Percentiles rank a stretch among this genome's conserved stretches.
These are phyloP conservation scores for Macrolepiota albuminosa DNA, from an alignment of 768 basidiomycete species.

Conservation along the genomic window DNA sequence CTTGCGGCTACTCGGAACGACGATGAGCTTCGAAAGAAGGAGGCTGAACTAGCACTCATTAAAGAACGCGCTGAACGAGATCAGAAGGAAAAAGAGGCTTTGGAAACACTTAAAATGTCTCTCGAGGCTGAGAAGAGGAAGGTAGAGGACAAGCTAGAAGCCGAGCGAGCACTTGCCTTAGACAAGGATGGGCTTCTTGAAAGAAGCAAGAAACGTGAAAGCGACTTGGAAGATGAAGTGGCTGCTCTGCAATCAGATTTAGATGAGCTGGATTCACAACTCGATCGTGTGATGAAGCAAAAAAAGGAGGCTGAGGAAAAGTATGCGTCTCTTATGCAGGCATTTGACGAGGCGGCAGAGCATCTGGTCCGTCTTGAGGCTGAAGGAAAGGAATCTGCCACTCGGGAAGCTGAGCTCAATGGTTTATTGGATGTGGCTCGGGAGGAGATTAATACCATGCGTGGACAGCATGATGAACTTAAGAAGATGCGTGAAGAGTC, in stretches of 20 bases:
- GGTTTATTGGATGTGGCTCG: constrained; percentile 55
- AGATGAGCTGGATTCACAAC: constrained; percentile 79
- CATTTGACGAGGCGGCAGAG: constrained; percentile 82
- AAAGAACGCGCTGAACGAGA: constrained; percentile 88
- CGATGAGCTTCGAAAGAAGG: constrained; percentile 86
- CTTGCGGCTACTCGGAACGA: constrained; percentile 91
- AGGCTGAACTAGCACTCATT: constrained; percentile 72
- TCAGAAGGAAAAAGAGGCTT: constrained; percentile 68
- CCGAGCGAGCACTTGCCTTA: constrained; percentile 70
- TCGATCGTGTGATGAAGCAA: constrained; percentile 71
- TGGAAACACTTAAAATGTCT: constrained; percentile 78
- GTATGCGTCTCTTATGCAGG: constrained; percentile 60
- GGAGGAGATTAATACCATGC: constrained; percentile 53
- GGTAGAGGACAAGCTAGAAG: constrained; percentile 77
- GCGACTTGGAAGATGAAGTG: constrained; percentile 83
- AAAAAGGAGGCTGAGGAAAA: constrained; percentile 82
- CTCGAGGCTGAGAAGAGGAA: constrained; percentile 81
- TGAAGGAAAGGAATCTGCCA: constrained; percentile 65
- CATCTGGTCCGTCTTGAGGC: constrained; percentile 79
- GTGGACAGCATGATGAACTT: constrained; percentile 55
- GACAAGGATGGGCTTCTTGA: constrained; percentile 85
- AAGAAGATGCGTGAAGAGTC: constrained; percentile 66
- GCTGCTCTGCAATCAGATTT: constrained; percentile 75
- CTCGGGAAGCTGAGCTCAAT: constrained; percentile 58
- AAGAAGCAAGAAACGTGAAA: constrained; percentile 80